These are phyloP conservation scores for Ganoderma resinaceum DNA, from an alignment of 1,284 basidiomycete species.

Conservation along the genomic window DNA sequence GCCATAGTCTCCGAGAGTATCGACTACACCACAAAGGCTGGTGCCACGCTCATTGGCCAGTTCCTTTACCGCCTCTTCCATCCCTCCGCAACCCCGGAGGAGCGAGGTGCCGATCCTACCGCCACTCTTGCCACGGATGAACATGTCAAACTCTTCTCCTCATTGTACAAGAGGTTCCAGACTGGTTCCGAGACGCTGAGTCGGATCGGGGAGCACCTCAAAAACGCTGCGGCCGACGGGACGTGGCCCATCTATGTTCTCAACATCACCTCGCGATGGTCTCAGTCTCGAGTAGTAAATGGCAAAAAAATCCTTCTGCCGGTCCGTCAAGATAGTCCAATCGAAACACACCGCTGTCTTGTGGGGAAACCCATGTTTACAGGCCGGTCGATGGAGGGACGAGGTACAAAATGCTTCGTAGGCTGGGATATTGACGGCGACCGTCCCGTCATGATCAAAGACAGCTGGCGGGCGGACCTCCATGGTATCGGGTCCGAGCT, in stretches of 20 bases:
- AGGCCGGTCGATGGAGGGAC: background rate
- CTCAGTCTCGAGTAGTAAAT: background rate
- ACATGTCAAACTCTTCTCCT: background rate
- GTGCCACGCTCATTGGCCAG: background rate
- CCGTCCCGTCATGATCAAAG: background rate
- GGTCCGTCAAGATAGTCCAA: background rate
- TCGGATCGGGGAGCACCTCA: background rate
- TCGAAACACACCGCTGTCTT: background rate
- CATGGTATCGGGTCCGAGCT: background rate
- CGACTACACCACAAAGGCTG: background rate
- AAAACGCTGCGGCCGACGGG: background rate
- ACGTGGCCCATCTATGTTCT: background rate
- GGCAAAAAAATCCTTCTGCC: background rate
- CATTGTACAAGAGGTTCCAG: background rate
- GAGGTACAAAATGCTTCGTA: background rate
- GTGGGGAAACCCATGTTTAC: background rate
- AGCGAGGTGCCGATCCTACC: background rate
- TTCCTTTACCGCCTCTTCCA: background rate
- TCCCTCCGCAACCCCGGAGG: background rate
- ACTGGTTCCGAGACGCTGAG: background rate
- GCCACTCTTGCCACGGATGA: background rate
- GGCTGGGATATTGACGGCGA: background rate
- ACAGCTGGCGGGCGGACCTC: background rate
- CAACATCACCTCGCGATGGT: background rate
- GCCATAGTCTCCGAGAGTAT: background rate